Percentiles rank a stretch among this genome's conserved stretches.
These are phyloP conservation scores for Cantharellus cinnabarinus DNA, from an alignment of 768 basidiomycete species.

Conservation along the genomic window DNA sequence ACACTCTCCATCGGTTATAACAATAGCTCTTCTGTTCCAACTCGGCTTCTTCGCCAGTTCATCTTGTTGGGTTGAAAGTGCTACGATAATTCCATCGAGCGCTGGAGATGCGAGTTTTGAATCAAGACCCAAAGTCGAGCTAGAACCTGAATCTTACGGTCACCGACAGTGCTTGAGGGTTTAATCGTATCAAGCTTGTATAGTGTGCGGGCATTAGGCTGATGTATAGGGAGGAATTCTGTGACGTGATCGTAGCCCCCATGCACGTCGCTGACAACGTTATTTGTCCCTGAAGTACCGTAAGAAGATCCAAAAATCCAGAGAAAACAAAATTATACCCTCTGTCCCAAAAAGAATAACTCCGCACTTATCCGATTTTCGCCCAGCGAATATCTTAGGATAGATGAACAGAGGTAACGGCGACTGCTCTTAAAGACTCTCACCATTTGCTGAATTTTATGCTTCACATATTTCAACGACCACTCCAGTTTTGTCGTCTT, in stretches of 20 bases:
- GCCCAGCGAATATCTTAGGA: slow-evolving; percentile 62
- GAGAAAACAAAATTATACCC: slow-evolving; percentile 19
- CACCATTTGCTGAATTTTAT: slow-evolving; percentile 86
- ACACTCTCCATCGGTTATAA: slow-evolving; percentile 73
- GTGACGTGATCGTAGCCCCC: slow-evolving; percentile 56
- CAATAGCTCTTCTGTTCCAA: slow-evolving; percentile 67
- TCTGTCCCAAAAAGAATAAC: slow-evolving; percentile 74
- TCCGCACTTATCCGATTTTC: slow-evolving; percentile 91
- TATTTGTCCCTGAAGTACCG: slow-evolving; percentile 33
- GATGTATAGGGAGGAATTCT: slow-evolving; percentile 47
- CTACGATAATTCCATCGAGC: slow-evolving; percentile 75
- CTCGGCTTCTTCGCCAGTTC: slow-evolving; percentile 52
- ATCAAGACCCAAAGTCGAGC: neutral
- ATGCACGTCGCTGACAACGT: slow-evolving; percentile 35
- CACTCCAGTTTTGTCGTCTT: slow-evolving; percentile 53
- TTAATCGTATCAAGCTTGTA: slow-evolving; percentile 39
- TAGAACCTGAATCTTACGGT: slow-evolving; percentile 29
- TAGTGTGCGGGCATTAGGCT: slow-evolving; percentile 45
- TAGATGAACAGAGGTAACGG: neutral
- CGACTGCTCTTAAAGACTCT: neutral
- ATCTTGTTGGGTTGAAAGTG: slow-evolving; percentile 51
- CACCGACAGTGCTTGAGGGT: slow-evolving; percentile 37
- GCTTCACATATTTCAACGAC: slow-evolving; percentile 68
- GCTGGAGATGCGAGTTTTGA: slow-evolving; percentile 20
- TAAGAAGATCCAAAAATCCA: neutral